Percentiles rank a stretch among this genome's conserved stretches.
These are phyloP conservation scores for Ustilago crameri DNA, from an alignment of 1,284 basidiomycete genomes.

Conservation along the genomic window DNA sequence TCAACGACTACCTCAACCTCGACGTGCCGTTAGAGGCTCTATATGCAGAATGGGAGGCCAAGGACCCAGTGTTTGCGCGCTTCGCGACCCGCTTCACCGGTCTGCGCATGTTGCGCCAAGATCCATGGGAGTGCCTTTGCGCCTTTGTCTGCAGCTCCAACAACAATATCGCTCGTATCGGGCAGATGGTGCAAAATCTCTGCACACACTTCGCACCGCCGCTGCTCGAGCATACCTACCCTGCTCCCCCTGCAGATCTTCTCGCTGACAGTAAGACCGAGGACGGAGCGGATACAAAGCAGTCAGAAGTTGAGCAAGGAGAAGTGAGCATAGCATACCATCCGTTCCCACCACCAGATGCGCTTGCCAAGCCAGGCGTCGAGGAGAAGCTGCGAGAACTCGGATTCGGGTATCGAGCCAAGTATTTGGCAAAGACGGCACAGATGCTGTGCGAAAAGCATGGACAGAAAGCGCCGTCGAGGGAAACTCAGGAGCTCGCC, in stretches of 20 bases:
- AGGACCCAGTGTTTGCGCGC: constrained; percentile 80
- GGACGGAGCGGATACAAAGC: constrained; percentile 31
- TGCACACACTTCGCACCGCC: constrained; percentile 72
- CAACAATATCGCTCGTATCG: constrained; percentile 78
- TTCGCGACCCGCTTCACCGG: constrained; percentile 74
- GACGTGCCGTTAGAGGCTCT: constrained; percentile 79
- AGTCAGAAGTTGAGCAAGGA: constrained; percentile 19
- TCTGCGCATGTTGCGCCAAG: constrained; percentile 82
- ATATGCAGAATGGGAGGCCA: constrained; percentile 79
- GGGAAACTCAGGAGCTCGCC: not conserved
- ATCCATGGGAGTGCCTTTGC: constrained; percentile 79
- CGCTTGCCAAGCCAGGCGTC: constrained; percentile 75
- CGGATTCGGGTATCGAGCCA: constrained; percentile 95
- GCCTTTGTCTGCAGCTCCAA: constrained; percentile 96
- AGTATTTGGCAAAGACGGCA: constrained; percentile 86
- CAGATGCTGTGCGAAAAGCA: constrained; percentile 75
- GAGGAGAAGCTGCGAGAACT: constrained; percentile 75
- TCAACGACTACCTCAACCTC: constrained; percentile 90
- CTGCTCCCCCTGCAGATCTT: constrained; percentile 23
- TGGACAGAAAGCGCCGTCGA: not conserved
- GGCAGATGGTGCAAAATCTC: constrained; percentile 67
- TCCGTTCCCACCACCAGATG: constrained; percentile 83
- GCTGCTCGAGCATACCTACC: constrained; percentile 70
- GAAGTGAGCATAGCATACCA: constrained; percentile 73
- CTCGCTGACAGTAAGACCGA: not conserved